These are phyloP conservation scores for Puccinia horiana DNA, from an alignment of 1,284 basidiomycete species.

Conservation along the genomic window DNA sequence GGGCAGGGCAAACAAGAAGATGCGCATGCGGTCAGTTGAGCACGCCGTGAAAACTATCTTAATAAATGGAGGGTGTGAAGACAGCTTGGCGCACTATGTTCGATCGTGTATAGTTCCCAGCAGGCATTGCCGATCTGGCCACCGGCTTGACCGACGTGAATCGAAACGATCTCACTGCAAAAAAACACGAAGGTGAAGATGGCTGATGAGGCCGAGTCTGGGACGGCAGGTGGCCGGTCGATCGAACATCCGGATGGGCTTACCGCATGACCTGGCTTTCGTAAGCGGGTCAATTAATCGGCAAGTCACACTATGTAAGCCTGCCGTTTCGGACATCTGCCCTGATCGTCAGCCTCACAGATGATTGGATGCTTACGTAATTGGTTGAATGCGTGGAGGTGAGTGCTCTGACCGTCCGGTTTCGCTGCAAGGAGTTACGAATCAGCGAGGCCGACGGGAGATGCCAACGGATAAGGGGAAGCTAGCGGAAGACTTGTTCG, in stretches of 20 bases:
- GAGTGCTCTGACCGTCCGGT: not conserved
- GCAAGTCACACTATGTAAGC: not conserved
- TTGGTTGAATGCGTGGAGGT: not conserved
- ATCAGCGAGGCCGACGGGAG: constrained; percentile 8
- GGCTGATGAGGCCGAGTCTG: not conserved
- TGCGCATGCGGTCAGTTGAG: constrained; percentile 20
- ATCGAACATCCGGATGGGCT: not conserved
- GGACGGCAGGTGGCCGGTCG: too few relatives aligned
- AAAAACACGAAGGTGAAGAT: not conserved
- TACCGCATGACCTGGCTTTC: not conserved
- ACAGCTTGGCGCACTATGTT: constrained; percentile 88
- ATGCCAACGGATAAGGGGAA: not conserved
- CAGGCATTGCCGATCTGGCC: constrained; percentile 96
- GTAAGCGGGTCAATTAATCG: not conserved
- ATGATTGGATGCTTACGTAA: too few relatives aligned
- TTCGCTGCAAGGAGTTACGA: constrained; percentile 1
- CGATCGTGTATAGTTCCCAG: constrained; percentile 82
- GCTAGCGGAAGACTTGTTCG: not conserved
- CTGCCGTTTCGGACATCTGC: not conserved
- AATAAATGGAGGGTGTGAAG: constrained; percentile 49
- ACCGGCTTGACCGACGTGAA: constrained; percentile 93
- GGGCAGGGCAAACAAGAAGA: not conserved
- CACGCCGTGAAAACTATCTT: constrained; percentile 14
- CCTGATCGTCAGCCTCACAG: not conserved
- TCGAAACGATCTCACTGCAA: constrained; percentile 72